Conservation (phyloP, 352 stramenopile genomes). For the Phytopythium delawarense region DNA sequence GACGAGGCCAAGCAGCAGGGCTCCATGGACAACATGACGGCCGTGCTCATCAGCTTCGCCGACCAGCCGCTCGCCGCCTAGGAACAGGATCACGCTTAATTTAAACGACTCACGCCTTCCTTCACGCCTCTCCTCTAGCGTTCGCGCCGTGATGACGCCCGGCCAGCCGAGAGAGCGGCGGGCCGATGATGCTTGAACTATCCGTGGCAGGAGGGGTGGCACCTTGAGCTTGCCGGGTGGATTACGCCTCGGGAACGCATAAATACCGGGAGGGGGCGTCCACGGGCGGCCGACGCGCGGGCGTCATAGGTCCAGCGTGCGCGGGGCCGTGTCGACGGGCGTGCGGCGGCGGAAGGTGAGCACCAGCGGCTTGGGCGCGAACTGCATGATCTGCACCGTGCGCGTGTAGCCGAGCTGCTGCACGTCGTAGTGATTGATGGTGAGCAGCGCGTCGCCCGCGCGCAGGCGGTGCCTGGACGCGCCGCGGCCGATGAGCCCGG, state of each 20-base stretch:
- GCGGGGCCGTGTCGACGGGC: slow-evolving; percentile 19
- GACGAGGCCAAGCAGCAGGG: slow-evolving; percentile 63
- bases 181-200: too few species aligned
- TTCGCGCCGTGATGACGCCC: too few species aligned
- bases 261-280: background rate
- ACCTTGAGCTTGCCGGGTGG: too few species aligned
- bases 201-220: too few species aligned
- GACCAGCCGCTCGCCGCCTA: slow-evolving; percentile 9
- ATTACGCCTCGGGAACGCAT: background rate
- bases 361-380: slow-evolving; percentile 59
- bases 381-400: slow-evolving; percentile 55
- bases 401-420: slow-evolving; percentile 51
- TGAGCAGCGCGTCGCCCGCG: slow-evolving; percentile 53
- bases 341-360: slow-evolving; percentile 54
- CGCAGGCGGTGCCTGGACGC: slow-evolving; percentile 23
- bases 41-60: slow-evolving; percentile 68
- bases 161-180: too few species aligned
- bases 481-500: slow-evolving; percentile 23
- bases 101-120: too few species aligned
- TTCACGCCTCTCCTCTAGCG: too few species aligned
- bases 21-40: slow-evolving; percentile 83
- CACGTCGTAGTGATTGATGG: slow-evolving; percentile 71
- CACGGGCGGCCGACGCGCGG: background rate
- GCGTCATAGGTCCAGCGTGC: slow-evolving; percentile 46
- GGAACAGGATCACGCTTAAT: background rate